Evolutionary conservation across 352 stramenopile species (phyloP).

Genomic region (Pseudoperonospora humuli): DNA sequence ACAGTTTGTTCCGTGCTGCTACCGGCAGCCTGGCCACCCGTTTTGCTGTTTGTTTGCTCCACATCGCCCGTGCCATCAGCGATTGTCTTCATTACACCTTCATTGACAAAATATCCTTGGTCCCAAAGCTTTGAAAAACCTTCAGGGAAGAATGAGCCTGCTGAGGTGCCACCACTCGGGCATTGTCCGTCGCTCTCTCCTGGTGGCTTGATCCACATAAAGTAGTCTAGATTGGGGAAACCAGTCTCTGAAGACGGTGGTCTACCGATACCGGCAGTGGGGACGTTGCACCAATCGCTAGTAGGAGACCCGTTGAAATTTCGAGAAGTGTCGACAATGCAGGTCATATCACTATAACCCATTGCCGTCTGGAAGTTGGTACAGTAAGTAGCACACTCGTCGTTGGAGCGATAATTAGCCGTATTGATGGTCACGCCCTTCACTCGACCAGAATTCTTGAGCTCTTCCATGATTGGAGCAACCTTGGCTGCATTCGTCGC

Average conservation of each 20-base stretch:
- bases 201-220: slow-evolving; percentile 52
- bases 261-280: slow-evolving; percentile 37
- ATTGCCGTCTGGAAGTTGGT: slow-evolving; percentile 40
- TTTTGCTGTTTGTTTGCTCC: slow-evolving; percentile 6
- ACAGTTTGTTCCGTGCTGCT: slow-evolving; percentile 10
- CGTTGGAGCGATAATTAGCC: slow-evolving; percentile 52
- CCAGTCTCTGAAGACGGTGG: slow-evolving; percentile 37
- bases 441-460: slow-evolving; percentile 25
- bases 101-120: slow-evolving; percentile 44
- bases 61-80: slow-evolving; percentile 5
- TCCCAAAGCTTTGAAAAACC: slow-evolving; percentile 56
- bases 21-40: neutral
- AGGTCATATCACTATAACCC: slow-evolving; percentile 29
- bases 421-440: slow-evolving; percentile 64
- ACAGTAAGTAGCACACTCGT: slow-evolving; percentile 34
- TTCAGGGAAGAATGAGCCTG: slow-evolving; percentile 41
- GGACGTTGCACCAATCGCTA: slow-evolving; percentile 63
- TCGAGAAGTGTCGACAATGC: slow-evolving; percentile 52
- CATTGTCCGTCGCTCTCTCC: slow-evolving; percentile 56
- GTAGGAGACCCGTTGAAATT: slow-evolving; percentile 38
- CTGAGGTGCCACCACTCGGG: slow-evolving; percentile 25
- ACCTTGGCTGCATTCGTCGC: slow-evolving; percentile 20
- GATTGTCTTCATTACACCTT: slow-evolving; percentile 18
- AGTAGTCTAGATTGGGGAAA: slow-evolving; percentile 43
- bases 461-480: slow-evolving; percentile 29